A percentile compares a stretch with the other conserved stretches of the same genome.
phyloP scores from a whole-genome alignment of 306 rosid genomes.

The Dalbergia cochinchinensis region DNA sequence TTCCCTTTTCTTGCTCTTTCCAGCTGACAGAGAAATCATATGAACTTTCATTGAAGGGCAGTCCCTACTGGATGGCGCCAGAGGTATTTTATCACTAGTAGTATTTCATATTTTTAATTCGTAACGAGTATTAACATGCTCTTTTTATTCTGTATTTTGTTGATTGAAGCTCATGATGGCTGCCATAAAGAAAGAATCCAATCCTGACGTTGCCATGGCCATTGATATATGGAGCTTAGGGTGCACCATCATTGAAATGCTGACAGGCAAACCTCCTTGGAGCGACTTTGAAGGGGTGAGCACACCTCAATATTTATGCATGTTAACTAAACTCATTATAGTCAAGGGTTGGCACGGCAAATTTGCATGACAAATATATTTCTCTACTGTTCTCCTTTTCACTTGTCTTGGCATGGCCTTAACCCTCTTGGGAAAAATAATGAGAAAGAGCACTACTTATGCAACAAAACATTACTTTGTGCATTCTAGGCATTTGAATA shows the following conservation, averaged over 20 bases:
- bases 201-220: constrained; percentile 80
- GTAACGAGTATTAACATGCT: background rate
- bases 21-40: constrained; percentile 82
- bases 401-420: constrained; percentile 12
- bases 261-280: constrained; percentile 97
- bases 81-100: constrained; percentile 69
- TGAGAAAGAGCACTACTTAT: background rate
- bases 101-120: constrained; percentile 36
- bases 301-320: constrained; percentile 21
- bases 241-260: constrained; percentile 92
- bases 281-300: constrained; percentile 84
- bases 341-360: constrained; percentile 5
- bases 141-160: constrained; percentile 37
- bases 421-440: constrained; percentile 18
- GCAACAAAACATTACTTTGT: constrained; percentile 9
- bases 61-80: constrained; percentile 99
- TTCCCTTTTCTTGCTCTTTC: constrained; percentile 7
- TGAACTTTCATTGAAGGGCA: constrained; percentile 90
- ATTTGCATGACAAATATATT: background rate
- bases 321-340: constrained; percentile 24
- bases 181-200: constrained; percentile 70
- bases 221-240: constrained; percentile 98
- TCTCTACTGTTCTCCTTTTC: background rate
- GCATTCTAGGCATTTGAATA: constrained; percentile 8
- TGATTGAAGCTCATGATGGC: constrained; percentile 82